Base-by-base conservation (phyloP, 1,284 basidiomycete species). In the Cutaneotrichosporon arboriforme region DNA sequence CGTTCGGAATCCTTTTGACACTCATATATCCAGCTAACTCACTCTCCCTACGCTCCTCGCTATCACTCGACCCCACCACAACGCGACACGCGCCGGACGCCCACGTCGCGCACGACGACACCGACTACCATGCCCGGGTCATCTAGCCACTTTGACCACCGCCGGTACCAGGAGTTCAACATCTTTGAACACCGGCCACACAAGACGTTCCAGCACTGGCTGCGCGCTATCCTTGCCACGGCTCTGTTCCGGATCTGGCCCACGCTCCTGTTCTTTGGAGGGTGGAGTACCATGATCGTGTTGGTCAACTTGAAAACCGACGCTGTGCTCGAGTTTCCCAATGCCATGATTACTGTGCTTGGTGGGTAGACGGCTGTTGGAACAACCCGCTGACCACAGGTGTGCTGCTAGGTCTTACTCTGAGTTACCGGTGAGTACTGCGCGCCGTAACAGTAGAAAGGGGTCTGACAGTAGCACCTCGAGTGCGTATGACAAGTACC, bases 401-500 rank as follows among this genome's bases (percentile, higher is more conserved):
- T 65, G 70, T 69, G 14, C 52, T 74, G 37, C 61, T 74, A 21
- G 70, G 70, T 68, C 52, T 74, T 46, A 71, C 70, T 2, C 54
- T 74, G 15, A 69, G 65, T 37, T 74, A 74, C 52, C 58, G 68
- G 69, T 69, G 48, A 51, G 64, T 59, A 14, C 9, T 42, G 8
- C 14, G 14, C 20, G 17, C 17, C 34, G 21, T n/a, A 37, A 20
- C 17, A 15, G 5, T 14, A 20, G 5, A 13, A 43, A 14, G 14
- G 21, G 37, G 15, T 15, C 44, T 38, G 40, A 36, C 49, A 2
- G 1, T 17, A 76, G 85, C 36, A 87, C 86, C 1, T 86, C 84
- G 3, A 84, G 85, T 2, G 85, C 85, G 18, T 87, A 86, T 64
- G 85, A 86, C 63, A 76, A 84, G 78, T 85, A 88, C 71, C 84